phyloP scores from a whole-genome alignment of 2,329 filamentous ascomycete genomes.

The Epichloe brachyelytri region DNA sequence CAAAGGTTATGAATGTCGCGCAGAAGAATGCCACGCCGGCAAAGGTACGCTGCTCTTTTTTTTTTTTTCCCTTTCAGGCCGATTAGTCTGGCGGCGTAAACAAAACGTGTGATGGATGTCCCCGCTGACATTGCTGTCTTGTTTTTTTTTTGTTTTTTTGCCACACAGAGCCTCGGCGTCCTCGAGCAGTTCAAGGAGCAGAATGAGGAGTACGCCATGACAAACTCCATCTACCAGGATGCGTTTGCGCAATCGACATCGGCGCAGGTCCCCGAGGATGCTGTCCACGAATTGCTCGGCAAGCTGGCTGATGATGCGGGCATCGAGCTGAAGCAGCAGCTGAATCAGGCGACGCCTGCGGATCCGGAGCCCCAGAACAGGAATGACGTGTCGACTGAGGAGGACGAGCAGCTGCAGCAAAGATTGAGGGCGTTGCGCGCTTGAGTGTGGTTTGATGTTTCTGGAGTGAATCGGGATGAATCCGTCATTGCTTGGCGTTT shows the following conservation, averaged over 20 bases:
- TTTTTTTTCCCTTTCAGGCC: background rate
- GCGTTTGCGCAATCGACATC: slow-evolving; percentile 68
- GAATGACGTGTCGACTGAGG: slow-evolving; percentile 59
- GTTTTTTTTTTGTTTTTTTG: too few relatives aligned
- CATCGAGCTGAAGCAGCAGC: slow-evolving; percentile 66
- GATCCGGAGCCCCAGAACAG: slow-evolving; percentile 42
- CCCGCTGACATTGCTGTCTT: background rate
- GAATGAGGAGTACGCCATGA: slow-evolving; percentile 52
- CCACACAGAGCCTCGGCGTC: slow-evolving; percentile 37
- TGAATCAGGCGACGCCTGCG: slow-evolving; percentile 43
- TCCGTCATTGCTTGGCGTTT: slow-evolving; percentile 8
- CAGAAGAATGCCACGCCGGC: slow-evolving; percentile 48
- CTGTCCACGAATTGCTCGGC: slow-evolving; percentile 73
- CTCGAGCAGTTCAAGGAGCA: slow-evolving; percentile 49
- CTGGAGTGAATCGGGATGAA: background rate
- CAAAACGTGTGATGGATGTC: too few relatives aligned
- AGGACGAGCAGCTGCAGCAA: slow-evolving; percentile 63
- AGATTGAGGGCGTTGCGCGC: slow-evolving; percentile 42
- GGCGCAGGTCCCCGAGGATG: slow-evolving; percentile 62
- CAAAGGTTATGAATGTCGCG: slow-evolving; percentile 43
- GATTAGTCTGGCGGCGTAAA: too few relatives aligned
- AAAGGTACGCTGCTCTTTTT: slow-evolving; percentile 23
- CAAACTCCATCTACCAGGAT: slow-evolving; percentile 70
- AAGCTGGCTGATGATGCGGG: slow-evolving; percentile 83
- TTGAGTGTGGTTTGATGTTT: background rate